These are phyloP conservation scores for Linderina pennispora DNA, from an alignment of 192 early-diverging fungal species.

Conservation along the genomic window DNA sequence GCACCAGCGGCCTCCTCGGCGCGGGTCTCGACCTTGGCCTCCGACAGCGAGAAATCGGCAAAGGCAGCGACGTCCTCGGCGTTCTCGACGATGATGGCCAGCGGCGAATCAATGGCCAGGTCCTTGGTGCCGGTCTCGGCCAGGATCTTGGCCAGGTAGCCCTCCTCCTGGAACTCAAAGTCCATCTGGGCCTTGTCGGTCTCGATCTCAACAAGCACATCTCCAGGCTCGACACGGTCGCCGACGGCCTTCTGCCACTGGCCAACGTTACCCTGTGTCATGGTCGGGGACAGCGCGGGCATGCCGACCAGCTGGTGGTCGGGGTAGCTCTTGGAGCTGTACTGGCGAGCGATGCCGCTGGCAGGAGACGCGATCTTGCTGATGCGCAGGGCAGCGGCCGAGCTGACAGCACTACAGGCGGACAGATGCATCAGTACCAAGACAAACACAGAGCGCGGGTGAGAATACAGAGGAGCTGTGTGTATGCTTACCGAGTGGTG, in stretches of 20 bases:
- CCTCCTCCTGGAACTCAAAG: constrained; percentile 96
- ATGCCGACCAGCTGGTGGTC: constrained; percentile 75
- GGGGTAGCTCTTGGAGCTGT: constrained; percentile 56
- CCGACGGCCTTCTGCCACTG: constrained; percentile 92
- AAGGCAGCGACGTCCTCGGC: constrained; percentile 83
- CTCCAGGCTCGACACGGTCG: constrained; percentile 82
- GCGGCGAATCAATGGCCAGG: constrained; percentile 77
- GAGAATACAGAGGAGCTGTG: too few relatives aligned
- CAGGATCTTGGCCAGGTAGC: constrained; percentile 89
- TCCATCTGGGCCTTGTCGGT: constrained; percentile 99
- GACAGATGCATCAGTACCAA: neutral
- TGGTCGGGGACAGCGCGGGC: constrained; percentile 95
- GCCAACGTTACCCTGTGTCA: constrained; percentile 94
- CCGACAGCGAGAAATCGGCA: constrained; percentile 65
- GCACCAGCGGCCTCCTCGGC: constrained; percentile 18
- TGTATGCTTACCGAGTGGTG: constrained; percentile 37
- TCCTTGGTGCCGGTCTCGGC: constrained; percentile 83
- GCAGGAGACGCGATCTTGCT: constrained; percentile 4
- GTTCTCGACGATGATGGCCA: constrained; percentile 88
- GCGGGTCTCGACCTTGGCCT: constrained; percentile 31
- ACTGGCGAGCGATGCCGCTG: constrained; percentile 21
- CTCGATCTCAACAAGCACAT: constrained; percentile 92
- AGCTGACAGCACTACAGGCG: constrained; percentile 11
- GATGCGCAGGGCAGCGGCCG: constrained; percentile 11
- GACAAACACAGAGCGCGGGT: neutral